Base-by-base conservation (phyloP, 116 monocot genomes). In the Cymodocea nodosa region DNA sequence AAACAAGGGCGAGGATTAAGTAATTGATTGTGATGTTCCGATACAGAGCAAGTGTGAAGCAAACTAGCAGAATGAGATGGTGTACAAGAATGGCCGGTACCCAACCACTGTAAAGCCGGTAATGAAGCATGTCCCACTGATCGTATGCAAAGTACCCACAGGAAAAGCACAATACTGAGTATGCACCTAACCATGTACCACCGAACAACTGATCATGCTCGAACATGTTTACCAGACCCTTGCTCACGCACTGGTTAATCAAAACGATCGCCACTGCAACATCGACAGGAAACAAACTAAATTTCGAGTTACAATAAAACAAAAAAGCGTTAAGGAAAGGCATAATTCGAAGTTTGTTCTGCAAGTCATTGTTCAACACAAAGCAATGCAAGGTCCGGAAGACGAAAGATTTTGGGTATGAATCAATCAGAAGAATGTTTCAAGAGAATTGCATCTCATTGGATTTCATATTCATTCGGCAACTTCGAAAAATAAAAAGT, bases 71-170 rank as follows among this genome's bases (percentile, higher is more conserved):
- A 57, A 91, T 77, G 70, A 97, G 78, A 80, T 97, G 97, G 74
- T 97, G 97, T 2, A 82, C 75, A 50, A 97, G 97, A 16, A 97
- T 87, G 12, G 83, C 71, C 15, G 97, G 97, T 60, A 97, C 82
- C 80, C 78, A 76, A 62, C 97, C 97, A 53, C 78, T 97, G 69
- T 85, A 97, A 12, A 97, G 73, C 23, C 80, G 83, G 77, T 82
- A 83, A 13, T 65, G 76, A 50, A 97, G 85, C 97, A 97, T 90
- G 73, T 97, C 97, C 83, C 73, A 54, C 71, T 97, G 97, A 62
- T 97, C 97, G 79, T 97, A 97, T 18, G 97, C 97, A 78, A 97
- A 97, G 74, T 97, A 97, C 51, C 97, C 97, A 80, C 87, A 85
- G 52, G 97, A 97, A 78, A 97, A 81, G 64, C 87, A 97, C 57